phyloP scores from a whole-genome alignment of 768 basidiomycete species.

The Dictyophora rubrovolvata region DNA sequence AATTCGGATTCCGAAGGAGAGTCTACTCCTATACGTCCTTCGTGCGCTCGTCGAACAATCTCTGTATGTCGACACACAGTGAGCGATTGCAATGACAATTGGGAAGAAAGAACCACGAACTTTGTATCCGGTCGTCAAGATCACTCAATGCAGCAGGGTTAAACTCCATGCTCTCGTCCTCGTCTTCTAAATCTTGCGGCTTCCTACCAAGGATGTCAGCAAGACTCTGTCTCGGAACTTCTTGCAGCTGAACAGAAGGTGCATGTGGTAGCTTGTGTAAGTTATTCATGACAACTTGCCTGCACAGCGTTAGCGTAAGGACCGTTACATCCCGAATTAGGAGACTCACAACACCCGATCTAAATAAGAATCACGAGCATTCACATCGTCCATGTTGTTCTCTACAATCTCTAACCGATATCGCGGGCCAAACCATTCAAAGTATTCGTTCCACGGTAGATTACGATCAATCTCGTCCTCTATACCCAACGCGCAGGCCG shows the following conservation, averaged over 20 bases:
- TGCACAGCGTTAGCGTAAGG: constrained; percentile 32
- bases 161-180: constrained; percentile 25
- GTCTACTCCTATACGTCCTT: constrained; percentile 7
- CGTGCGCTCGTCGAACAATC: constrained; percentile 3
- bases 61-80: not conserved
- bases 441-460: constrained; percentile 79
- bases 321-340: constrained; percentile 15
- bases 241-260: constrained; percentile 81
- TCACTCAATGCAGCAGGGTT: constrained; percentile 30
- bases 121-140: constrained; percentile 39
- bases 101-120: not conserved
- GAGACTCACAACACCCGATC: constrained; percentile 64
- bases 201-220: constrained; percentile 51
- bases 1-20: constrained; percentile 7
- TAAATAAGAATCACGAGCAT: constrained; percentile 68
- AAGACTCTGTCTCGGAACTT: constrained; percentile 65
- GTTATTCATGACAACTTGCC: constrained; percentile 42
- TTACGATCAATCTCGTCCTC: constrained; percentile 69
- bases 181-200: constrained; percentile 26
- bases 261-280: constrained; percentile 55
- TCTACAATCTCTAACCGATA: constrained; percentile 85
- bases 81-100: not conserved
- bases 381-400: constrained; percentile 94
- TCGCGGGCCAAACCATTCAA: constrained; percentile 96
- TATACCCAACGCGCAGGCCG: constrained; percentile 85